A percentile compares a stretch with the other conserved stretches of the same genome.
Conservation (phyloP, 257 asterid genomes). For the Solanum rostratum region DNA sequence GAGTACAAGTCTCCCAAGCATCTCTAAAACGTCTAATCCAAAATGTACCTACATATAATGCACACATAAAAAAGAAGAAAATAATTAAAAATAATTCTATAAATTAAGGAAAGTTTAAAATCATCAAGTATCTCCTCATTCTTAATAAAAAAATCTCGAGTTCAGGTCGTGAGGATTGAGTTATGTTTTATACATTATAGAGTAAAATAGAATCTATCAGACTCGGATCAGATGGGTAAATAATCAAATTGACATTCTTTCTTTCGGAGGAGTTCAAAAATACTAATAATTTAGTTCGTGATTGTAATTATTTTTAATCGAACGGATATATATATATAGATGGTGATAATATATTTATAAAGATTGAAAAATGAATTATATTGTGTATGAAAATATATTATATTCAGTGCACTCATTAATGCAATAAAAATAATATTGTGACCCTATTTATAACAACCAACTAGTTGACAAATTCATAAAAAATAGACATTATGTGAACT, state of each 20-base stretch:
- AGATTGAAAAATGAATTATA: background rate
- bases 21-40: constrained; percentile 61
- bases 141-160: too few relatives aligned
- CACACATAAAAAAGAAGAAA: background rate
- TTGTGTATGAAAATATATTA: background rate
- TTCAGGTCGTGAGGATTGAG: background rate
- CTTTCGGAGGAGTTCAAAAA: too few relatives aligned
- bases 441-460: background rate
- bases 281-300: too few relatives aligned
- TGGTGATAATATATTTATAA: background rate
- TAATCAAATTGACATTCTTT: too few relatives aligned
- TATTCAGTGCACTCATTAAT: background rate
- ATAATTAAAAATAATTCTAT: background rate
- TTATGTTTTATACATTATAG: too few relatives aligned
- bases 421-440: background rate
- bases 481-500: background rate
- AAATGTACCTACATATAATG: constrained; percentile 47
- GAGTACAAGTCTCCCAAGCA: constrained; percentile 77
- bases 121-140: background rate
- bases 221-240: too few relatives aligned
- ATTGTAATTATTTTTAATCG: too few relatives aligned
- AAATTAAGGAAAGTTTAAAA: background rate
- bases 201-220: too few relatives aligned
- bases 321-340: background rate
- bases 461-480: background rate